Conservation (phyloP, 2,329 filamentous ascomycete genomes). For the Claviceps lovelessii region DNA sequence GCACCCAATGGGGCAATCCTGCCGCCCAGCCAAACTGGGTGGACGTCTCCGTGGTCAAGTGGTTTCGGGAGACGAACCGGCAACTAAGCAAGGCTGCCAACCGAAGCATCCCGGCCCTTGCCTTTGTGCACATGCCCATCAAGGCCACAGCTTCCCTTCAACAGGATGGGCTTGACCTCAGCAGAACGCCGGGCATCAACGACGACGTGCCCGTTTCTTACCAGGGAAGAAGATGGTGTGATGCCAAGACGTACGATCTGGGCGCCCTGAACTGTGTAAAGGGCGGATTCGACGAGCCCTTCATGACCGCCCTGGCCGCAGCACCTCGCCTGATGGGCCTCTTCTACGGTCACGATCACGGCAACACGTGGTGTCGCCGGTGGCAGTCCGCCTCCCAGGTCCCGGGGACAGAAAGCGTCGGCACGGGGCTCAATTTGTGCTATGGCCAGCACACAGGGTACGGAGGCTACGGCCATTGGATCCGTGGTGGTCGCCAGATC, state of each 20-base stretch:
- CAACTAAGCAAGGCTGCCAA: slow-evolving; percentile 16
- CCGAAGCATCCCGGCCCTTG: slow-evolving; percentile 28
- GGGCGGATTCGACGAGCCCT: slow-evolving; percentile 39
- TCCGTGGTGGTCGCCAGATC: slow-evolving; percentile 44
- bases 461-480: slow-evolving; percentile 53
- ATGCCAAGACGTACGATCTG: neutral
- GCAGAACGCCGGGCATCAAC: slow-evolving; percentile 30
- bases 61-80: slow-evolving; percentile 25
- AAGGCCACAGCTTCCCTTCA: slow-evolving; percentile 21
- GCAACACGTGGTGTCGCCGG: slow-evolving; percentile 41
- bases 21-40: slow-evolving; percentile 30
- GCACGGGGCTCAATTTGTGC: slow-evolving; percentile 32
- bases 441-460: slow-evolving; percentile 56
- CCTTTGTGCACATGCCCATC: slow-evolving; percentile 34
- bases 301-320: slow-evolving; percentile 46
- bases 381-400: slow-evolving; percentile 24
- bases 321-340: slow-evolving; percentile 41
- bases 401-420: slow-evolving; percentile 18
- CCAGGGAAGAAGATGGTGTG: slow-evolving; percentile 30
- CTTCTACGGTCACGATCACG: slow-evolving; percentile 54
- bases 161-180: slow-evolving; percentile 22
- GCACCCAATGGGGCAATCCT: slow-evolving; percentile 13
- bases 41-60: slow-evolving; percentile 26
- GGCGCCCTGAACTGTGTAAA: slow-evolving; percentile 23
- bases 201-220: slow-evolving; percentile 25